phyloP scores from a whole-genome alignment of 2,329 filamentous ascomycete genomes.

The Aspergillus uvarum region DNA sequence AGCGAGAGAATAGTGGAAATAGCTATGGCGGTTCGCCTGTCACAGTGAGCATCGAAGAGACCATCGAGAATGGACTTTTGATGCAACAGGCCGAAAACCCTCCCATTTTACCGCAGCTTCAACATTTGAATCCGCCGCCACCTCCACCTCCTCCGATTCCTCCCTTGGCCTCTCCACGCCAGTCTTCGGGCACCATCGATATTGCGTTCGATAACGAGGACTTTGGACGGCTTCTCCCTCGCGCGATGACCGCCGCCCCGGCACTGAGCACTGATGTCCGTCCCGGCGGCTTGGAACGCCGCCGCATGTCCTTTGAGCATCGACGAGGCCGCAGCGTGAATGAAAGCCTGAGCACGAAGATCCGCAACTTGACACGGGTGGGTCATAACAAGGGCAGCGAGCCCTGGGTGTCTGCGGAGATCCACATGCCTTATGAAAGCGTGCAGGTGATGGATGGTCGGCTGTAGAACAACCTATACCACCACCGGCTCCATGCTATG shows the following conservation, averaged over 20 bases:
- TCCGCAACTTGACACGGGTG: constrained; percentile 55
- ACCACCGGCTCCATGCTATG: neutral
- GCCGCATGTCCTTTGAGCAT: constrained; percentile 47
- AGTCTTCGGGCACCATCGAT: constrained; percentile 42
- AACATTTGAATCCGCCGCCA: constrained; percentile 59
- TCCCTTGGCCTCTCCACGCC: constrained; percentile 30
- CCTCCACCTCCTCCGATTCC: constrained; percentile 47
- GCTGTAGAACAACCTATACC: constrained; percentile 12
- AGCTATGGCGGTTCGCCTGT: constrained; percentile 37
- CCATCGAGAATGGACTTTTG: constrained; percentile 43
- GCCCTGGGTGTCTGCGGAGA: constrained; percentile 23
- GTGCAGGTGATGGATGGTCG: constrained; percentile 21
- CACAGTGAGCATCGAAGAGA: constrained; percentile 56
- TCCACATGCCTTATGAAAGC: constrained; percentile 29
- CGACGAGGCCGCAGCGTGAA: constrained; percentile 57
- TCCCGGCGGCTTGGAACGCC: constrained; percentile 33
- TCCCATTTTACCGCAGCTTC: constrained; percentile 60
- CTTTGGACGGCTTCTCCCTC: constrained; percentile 35
- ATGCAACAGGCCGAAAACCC: constrained; percentile 33
- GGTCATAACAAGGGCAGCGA: constrained; percentile 54
- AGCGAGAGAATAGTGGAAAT: constrained; percentile 29
- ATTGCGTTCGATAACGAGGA: constrained; percentile 43
- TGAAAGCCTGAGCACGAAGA: constrained; percentile 56
- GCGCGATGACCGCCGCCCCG: constrained; percentile 39
- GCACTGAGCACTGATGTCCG: constrained; percentile 26